Evolutionary conservation across 768 basidiomycete genomes (phyloP), one percentile per base, ranked within the genome.

Genomic region (Termitomyces sp.): DNA sequence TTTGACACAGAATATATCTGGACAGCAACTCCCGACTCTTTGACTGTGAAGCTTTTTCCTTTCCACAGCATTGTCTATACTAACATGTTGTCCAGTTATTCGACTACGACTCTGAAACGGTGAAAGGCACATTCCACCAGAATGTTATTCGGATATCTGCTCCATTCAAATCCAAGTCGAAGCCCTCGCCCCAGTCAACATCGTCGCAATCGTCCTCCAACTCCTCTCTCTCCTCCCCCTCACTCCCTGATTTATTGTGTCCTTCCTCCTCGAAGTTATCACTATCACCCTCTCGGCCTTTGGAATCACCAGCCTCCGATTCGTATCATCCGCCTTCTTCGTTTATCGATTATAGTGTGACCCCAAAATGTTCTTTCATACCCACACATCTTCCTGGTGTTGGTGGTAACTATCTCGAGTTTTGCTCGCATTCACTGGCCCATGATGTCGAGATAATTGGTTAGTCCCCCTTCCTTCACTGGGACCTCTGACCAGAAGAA

Each of bases 1-100:
- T 85, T 85, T 59, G 82, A 85, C 59, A 77, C 82, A 2, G 80
- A 84, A 61, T 82, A 77, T 58, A 71, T 84, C 37, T 86, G 84
- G 84, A 76, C 76, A 43, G 83, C 82, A 12, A 81, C 80, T n/a
- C 69, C 78, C 0, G 72, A 81, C 53, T 78, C 79, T 25, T 70
- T 86, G 10, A 77, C 73, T 21, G 83, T 85, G 66, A 42, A 78
- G 66, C n/a, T 19, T 41, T 49, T 40, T 47, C 45, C 38, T 51
- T 21, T 23, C 46, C 5, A 53, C 23, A 21, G n/a, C 35, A n/a
- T 57, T 19, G 59, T 32, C 25, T 38, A 16, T 45, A 31, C 37
- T 54, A 16, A 54, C 25, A 34, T 58, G 59, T 52, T 56, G 17
- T 17, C 32, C 56, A 85, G 84, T 71, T 85, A 11, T 71, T 80